Conservation (phyloP, 768 basidiomycete species). For the Suillus occidentalis region DNA sequence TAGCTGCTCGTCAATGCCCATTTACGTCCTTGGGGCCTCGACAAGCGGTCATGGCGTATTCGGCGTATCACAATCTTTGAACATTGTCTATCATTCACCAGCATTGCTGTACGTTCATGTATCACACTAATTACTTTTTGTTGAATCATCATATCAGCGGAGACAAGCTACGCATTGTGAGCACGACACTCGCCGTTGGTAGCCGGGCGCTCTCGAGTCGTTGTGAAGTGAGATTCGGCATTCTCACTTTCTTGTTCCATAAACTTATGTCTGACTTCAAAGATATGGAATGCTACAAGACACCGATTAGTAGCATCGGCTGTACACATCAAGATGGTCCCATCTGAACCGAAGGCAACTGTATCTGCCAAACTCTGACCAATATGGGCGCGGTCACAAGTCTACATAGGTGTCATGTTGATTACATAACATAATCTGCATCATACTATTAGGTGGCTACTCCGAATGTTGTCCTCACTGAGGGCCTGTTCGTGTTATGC, state of each 20-base stretch:
- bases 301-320: conserved; percentile 56
- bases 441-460: neutral
- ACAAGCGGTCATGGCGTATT: conserved; percentile 25
- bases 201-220: conserved; percentile 47
- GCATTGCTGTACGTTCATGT: conserved; percentile 38
- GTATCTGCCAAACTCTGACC: conserved; percentile 21
- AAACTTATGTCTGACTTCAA: neutral
- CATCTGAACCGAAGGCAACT: conserved; percentile 29
- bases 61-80: conserved; percentile 52
- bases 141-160: conserved; percentile 18
- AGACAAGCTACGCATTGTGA: conserved; percentile 52
- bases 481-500: neutral
- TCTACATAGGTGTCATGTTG: neutral
- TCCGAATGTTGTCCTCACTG: neutral
- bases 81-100: conserved; percentile 58
- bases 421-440: neutral
- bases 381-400: neutral
- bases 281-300: conserved; percentile 60
- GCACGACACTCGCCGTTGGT: conserved; percentile 51
- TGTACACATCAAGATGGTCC: conserved; percentile 55
- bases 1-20: conserved; percentile 53
- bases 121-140: neutral
- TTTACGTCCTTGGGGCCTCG: conserved; percentile 35
- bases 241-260: neutral
- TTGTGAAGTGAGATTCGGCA: conserved; percentile 41